A percentile compares a stretch with the other conserved stretches of the same genome.
Evolutionary conservation across 1,139 yeast genomes (phyloP).

Genomic region (Debaryomycetaceae sp.): DNA sequence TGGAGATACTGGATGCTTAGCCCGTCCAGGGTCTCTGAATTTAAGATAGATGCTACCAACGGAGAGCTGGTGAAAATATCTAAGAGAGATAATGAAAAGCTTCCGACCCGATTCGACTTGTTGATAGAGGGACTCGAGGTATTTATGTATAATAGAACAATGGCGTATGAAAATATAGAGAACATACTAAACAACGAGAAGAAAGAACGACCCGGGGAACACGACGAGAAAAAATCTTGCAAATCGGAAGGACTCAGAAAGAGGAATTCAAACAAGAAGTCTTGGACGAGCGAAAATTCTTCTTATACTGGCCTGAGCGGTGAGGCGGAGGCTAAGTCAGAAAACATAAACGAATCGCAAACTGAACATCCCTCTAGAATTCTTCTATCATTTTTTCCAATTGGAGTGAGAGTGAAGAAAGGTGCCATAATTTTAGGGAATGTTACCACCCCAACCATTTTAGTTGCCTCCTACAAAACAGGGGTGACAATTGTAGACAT

Average conservation of each 20-base stretch:
- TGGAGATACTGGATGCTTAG: constrained; percentile 86
- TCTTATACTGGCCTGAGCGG: constrained; percentile 2
- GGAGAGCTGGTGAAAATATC: constrained; percentile 14
- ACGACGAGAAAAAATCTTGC: constrained; percentile 4
- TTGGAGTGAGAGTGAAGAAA: constrained; percentile 54
- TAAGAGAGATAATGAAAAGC: constrained; percentile 35
- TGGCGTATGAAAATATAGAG: constrained; percentile 69
- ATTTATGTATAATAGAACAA: constrained; percentile 74
- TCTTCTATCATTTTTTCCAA: constrained; percentile 51
- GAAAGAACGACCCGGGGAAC: constrained; percentile 4
- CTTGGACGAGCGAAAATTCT: constrained; percentile 3
- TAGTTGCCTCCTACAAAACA: constrained; percentile 57
- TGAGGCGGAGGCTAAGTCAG: not conserved
- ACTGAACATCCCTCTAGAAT: constrained; percentile 8
- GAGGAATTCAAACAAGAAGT: not conserved
- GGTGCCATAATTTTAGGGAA: constrained; percentile 83
- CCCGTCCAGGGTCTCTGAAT: constrained; percentile 47
- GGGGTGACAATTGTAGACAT: constrained; percentile 64
- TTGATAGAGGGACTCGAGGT: constrained; percentile 76
- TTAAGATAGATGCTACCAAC: constrained; percentile 21
- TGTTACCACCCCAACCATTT: constrained; percentile 66
- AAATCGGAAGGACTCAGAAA: constrained; percentile 7
- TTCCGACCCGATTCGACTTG: constrained; percentile 60
- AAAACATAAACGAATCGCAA: not conserved
- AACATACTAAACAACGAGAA: constrained; percentile 34